These are phyloP conservation scores for Chaetomium globosum DNA, from an alignment of 2,329 filamentous ascomycete genomes.

Conservation along the genomic window DNA sequence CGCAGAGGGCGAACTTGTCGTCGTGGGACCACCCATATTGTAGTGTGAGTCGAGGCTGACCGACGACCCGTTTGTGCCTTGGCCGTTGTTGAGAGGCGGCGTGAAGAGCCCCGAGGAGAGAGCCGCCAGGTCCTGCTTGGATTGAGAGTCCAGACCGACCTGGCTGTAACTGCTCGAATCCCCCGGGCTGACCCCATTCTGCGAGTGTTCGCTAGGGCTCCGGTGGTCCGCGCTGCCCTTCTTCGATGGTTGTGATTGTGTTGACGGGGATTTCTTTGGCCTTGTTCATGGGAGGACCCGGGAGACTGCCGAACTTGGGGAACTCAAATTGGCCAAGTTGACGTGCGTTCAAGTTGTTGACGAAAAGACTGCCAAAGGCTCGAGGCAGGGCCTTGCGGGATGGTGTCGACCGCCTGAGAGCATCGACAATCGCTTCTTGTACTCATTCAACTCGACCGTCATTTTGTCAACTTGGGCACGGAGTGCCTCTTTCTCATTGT, in stretches of 20 bases:
- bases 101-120: slow-evolving; percentile 60
- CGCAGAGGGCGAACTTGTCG: slow-evolving; percentile 66
- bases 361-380: slow-evolving; percentile 52
- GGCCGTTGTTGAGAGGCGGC: slow-evolving; percentile 53
- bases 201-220: slow-evolving; percentile 43
- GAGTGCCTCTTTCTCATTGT: slow-evolving; percentile 81
- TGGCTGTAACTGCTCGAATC: slow-evolving; percentile 43
- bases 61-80: slow-evolving; percentile 50
- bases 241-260: slow-evolving; percentile 26
- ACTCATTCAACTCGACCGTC: slow-evolving; percentile 82
- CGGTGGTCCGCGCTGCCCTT: slow-evolving; percentile 40
- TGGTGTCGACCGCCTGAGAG: slow-evolving; percentile 45
- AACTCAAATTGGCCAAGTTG: slow-evolving; percentile 96
- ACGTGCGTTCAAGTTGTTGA: slow-evolving; percentile 69
- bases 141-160: slow-evolving; percentile 42
- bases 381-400: slow-evolving; percentile 39
- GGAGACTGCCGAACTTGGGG: slow-evolving; percentile 83
- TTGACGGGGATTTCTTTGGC: slow-evolving; percentile 30
- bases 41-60: slow-evolving; percentile 56
- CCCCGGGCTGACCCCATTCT: slow-evolving; percentile 41
- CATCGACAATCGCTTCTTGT: slow-evolving; percentile 80
- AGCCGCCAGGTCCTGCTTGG: slow-evolving; percentile 57
- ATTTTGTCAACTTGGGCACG: slow-evolving; percentile 87
- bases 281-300: slow-evolving; percentile 46
- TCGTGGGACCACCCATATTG: slow-evolving; percentile 52